Evolutionary conservation across 192 early-diverging fungal genomes (phyloP), one percentile per base, ranked within the genome.

Genomic region (Backusella westeae): DNA sequence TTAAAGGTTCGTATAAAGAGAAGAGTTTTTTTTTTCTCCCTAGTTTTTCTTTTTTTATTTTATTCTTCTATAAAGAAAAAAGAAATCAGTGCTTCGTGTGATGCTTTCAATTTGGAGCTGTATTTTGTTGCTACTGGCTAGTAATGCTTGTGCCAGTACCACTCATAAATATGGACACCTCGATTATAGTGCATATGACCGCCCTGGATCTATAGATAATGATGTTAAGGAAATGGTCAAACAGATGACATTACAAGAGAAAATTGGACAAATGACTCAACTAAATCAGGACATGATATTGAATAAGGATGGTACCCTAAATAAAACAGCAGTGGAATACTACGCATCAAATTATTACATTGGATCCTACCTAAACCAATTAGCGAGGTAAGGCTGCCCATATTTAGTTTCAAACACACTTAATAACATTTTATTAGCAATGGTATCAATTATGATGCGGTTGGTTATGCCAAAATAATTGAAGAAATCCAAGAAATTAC

Each of bases 211-310:
- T 0, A 84, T 89, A 44, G 91, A 92, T 59, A 35, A 29, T 0
- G 91, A 89, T 59, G 84, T 92, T 39, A 46, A 34, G 17, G 59
- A 34, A 3, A 76, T 91, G 63, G 81, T 87, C 8, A 23, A 70
- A 17, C 71, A 63, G 4, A 78, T 92, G 84, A 85, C 81, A 0
- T 44, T 90, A 4, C 75, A 77, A 56, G 87, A 91, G 52, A 86
- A 91, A 66, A 85, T 87, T 34, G 91, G 91, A 17, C 91, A 92
- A 67, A 90, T 92, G 91, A 87, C 87, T 19, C 91, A 92, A 78
- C 81, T 92, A 26, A 81, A 90, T 32, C 84, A 88, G 14, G 90
- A 89, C 15, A 75, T 83, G 85, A 35, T 92, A 17, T 73, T 91
- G 14, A 82, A 85, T 66, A 77, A 74, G 34, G 81, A 88, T 67